Conservation (phyloP, 176 grass and related monocot species). For the Triticum monococcum region DNA sequence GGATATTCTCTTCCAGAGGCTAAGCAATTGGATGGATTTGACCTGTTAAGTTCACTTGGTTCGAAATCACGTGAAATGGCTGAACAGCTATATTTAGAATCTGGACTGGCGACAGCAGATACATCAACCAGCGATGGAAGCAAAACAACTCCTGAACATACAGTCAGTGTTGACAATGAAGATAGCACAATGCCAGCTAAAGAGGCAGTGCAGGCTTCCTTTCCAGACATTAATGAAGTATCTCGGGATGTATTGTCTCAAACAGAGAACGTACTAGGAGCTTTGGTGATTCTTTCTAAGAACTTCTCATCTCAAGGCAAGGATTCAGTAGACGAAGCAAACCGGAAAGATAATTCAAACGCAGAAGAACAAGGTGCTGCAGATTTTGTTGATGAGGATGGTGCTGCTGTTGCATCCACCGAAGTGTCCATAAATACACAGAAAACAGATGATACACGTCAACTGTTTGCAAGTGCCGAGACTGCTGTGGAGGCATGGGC, state of each 20-base stretch:
- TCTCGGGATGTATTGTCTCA: constrained; percentile 79
- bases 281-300: constrained; percentile 79
- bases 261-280: constrained; percentile 90
- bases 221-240: constrained; percentile 82
- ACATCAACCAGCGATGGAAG: constrained; percentile 29
- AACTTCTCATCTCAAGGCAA: constrained; percentile 53
- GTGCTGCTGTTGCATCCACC: constrained; percentile 28
- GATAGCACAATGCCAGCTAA: constrained; percentile 24
- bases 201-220: constrained; percentile 30
- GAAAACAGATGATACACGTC: constrained; percentile 66
- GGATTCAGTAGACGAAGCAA: constrained; percentile 18
- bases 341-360: constrained; percentile 31
- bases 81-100: constrained; percentile 77
- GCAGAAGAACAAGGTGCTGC: constrained; percentile 31
- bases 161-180: constrained; percentile 36
- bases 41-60: constrained; percentile 64
- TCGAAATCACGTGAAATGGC: constrained; percentile 66
- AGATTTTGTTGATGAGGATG: constrained; percentile 39
- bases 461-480: constrained; percentile 84
- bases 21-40: constrained; percentile 68
- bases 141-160: constrained; percentile 30
- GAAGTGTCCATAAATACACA: constrained; percentile 35
- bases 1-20: constrained; percentile 91
- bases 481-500: constrained; percentile 98
- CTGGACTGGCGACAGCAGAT: constrained; percentile 65